Evolutionary conservation across 2,329 filamentous ascomycete species (phyloP).

Genomic region (Colletotrichum chlorophyti): DNA sequence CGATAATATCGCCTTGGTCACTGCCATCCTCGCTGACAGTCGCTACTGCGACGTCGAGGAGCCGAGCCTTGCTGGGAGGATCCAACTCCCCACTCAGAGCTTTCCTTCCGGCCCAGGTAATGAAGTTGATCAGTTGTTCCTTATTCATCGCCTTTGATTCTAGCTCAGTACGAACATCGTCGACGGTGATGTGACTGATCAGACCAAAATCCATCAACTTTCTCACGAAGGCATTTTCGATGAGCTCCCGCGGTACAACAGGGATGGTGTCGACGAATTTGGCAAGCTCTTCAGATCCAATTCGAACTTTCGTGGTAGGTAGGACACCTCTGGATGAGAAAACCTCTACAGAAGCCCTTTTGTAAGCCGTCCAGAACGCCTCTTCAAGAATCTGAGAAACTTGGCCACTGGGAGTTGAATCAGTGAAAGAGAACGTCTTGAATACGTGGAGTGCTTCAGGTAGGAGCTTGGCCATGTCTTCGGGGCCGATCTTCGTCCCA

Average conservation of each 20-base stretch:
- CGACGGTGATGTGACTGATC: conserved; percentile 84
- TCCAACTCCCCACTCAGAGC: conserved; percentile 77
- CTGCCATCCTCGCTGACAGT: conserved; percentile 65
- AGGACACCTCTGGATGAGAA: conserved; percentile 88
- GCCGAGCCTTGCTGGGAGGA: conserved; percentile 65
- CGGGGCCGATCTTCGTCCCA: conserved; percentile 62
- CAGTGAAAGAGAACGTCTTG: conserved; percentile 85
- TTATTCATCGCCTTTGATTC: conserved; percentile 82
- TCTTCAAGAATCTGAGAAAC: conserved; percentile 91
- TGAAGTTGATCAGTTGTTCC: conserved; percentile 80
- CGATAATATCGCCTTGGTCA: conserved; percentile 74
- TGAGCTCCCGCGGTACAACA: conserved; percentile 79
- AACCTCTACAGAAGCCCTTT: conserved; percentile 82
- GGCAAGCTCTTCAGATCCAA: conserved; percentile 69
- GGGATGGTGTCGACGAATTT: conserved; percentile 89
- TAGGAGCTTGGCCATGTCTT: conserved; percentile 71
- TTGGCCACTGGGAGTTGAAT: conserved; percentile 86
- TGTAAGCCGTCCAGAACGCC: conserved; percentile 93
- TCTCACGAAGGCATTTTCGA: conserved; percentile 75
- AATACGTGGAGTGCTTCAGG: conserved; percentile 83
- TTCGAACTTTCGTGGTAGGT: conserved; percentile 81
- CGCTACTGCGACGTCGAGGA: conserved; percentile 83
- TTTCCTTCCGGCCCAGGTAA: conserved; percentile 82
- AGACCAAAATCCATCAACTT: conserved; percentile 85
- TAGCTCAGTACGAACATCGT: conserved; percentile 84